Base-by-base conservation (phyloP, 2,329 filamentous ascomycete species). In the Ceratocystiopsis minuta region DNA sequence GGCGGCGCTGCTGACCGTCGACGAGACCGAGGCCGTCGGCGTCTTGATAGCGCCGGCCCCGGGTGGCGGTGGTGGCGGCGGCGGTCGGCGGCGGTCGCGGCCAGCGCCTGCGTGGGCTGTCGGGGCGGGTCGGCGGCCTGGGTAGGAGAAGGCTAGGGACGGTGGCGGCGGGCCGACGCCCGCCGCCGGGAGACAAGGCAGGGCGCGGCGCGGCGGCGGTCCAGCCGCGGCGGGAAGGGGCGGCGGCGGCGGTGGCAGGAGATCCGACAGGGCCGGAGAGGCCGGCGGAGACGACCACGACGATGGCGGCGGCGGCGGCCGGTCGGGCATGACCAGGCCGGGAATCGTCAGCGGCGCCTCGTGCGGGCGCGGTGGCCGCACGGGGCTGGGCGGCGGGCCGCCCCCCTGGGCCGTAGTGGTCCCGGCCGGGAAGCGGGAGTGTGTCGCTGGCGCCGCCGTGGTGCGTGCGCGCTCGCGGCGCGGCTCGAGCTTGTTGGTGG, bases 321-420 rank as follows among this genome's bases (percentile, higher is more conserved):
- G 45, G 17, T 50, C 54, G 3, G 55, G 55, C 17, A 49, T 54
- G 13, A 55, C 42, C 11, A 55, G 49, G 20, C 57, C 57, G 0
- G 60, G 58, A 6, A 62, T 60, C 46, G 60, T 56, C 5, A 62
- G 52, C 3, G 54, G 53, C 3, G 46, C 43, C 16, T 61, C 58
- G 38, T 60, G 58, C 1, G 58, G 58, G 2, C 60, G 54, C 1
- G 55, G 53, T 2, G 60, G 58, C 0, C 59, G 55, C 2, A 49
- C 49, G 0, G 62, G 60, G 2, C 57, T 58, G 3, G 24, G 24
- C 24, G 41, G 16, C 4, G 37, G 33, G n/a, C n/a, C n/a, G n/a
- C n/a, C n/a, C n/a, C n/a, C n/a, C n/a, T n/a, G n/a, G n/a, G n/a
- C n/a, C n/a, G n/a, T n/a, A n/a, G n/a, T n/a, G n/a, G n/a, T n/a